These are phyloP conservation scores for Pelagomonas calceolata DNA, from an alignment of 108 stramenopile species.

Conservation along the genomic window DNA sequence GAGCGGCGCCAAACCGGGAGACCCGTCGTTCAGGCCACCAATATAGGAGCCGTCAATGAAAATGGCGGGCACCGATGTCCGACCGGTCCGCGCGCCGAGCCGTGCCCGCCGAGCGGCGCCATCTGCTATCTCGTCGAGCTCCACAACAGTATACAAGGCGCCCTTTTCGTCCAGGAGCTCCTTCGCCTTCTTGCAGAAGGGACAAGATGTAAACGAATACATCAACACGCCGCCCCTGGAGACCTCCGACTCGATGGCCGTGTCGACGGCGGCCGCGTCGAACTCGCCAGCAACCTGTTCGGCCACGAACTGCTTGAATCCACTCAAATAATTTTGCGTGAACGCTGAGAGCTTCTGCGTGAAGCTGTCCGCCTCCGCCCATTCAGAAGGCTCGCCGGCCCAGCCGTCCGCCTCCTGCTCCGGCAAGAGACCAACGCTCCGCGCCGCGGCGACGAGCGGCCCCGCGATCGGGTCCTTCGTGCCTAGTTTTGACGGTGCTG, in stretches of 20 bases:
- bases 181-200: constrained; percentile 57
- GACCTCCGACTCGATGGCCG: constrained; percentile 28
- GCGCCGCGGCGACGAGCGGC: background rate
- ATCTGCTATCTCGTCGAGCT: constrained; percentile 42
- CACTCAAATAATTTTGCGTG: background rate
- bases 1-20: constrained; percentile 46
- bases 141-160: constrained; percentile 38
- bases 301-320: constrained; percentile 58
- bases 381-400: background rate
- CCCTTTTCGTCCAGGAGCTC: constrained; percentile 42
- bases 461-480: background rate
- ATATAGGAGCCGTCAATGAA: constrained; percentile 46
- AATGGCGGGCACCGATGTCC: constrained; percentile 56
- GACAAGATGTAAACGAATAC: constrained; percentile 56
- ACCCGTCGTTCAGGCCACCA: constrained; percentile 54
- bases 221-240: constrained; percentile 29
- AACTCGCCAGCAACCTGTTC: constrained; percentile 54
- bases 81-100: constrained; percentile 39
- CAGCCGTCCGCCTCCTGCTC: background rate
- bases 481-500: background rate
- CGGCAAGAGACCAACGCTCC: background rate
- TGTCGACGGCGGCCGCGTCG: constrained; percentile 26
- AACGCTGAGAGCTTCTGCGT: background rate
- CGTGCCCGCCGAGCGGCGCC: constrained; percentile 51
- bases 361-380: background rate